Evolutionary conservation across 2,329 filamentous ascomycete genomes (phyloP).

Genomic region (Aspergillus glaucus): DNA sequence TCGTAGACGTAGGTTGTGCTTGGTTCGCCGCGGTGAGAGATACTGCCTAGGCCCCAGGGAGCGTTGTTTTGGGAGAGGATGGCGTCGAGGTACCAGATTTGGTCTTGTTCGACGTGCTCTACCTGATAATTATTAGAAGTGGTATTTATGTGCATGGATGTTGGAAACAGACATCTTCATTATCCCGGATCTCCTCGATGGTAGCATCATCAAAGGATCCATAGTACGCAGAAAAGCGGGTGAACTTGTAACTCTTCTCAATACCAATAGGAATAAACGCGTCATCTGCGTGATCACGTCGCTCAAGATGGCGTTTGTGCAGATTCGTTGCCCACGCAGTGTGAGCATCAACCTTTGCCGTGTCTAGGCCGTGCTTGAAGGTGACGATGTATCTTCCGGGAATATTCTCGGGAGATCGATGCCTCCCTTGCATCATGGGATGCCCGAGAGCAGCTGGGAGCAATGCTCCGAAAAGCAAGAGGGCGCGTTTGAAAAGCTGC

Average conservation of each 20-base stretch:
- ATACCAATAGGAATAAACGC: constrained; percentile 22
- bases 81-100: constrained; percentile 15
- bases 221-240: constrained; percentile 38
- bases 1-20: constrained; percentile 31
- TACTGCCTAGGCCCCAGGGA: constrained; percentile 31
- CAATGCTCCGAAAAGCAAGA: constrained; percentile 17
- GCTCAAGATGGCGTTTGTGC: constrained; percentile 15
- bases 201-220: constrained; percentile 41
- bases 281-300: constrained; percentile 4
- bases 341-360: constrained; percentile 13
- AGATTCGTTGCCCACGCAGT: constrained; percentile 15
- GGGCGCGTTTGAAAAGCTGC: constrained; percentile 15
- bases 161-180: constrained; percentile 24
- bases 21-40: constrained; percentile 20
- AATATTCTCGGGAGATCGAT: constrained; percentile 8
- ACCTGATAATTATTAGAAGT: constrained; percentile 12
- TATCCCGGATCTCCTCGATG: constrained; percentile 34
- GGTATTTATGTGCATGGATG: neutral
- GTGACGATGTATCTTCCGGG: constrained; percentile 21
- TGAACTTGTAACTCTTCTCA: constrained; percentile 39
- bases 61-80: constrained; percentile 19
- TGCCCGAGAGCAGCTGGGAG: constrained; percentile 16
- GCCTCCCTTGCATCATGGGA: constrained; percentile 9
- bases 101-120: constrained; percentile 19
- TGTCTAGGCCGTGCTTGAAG: constrained; percentile 14